Percentiles rank a stretch among this genome's conserved stretches.
phyloP scores from a whole-genome alignment of 768 basidiomycete species.

The Termitomyces sp. region DNA sequence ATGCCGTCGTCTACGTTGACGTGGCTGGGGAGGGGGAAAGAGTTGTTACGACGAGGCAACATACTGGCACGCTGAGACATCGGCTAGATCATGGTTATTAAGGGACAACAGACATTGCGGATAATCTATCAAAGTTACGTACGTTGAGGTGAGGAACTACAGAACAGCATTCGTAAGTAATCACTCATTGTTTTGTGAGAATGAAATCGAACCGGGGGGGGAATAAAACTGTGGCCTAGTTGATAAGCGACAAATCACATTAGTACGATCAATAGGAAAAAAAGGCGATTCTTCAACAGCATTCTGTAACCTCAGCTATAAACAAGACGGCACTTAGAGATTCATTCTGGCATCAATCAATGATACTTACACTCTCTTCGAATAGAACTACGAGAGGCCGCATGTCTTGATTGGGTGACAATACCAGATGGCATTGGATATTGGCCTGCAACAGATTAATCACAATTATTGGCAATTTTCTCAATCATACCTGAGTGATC shows the following conservation, averaged over 20 bases:
- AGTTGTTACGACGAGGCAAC: constrained; percentile 27
- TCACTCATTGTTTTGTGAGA: constrained; percentile 2
- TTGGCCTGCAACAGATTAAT: constrained; percentile 30
- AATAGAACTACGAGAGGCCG: constrained; percentile 39
- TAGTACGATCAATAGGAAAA: constrained; percentile 31
- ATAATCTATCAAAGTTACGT: constrained; percentile 23
- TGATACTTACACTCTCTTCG: constrained; percentile 34
- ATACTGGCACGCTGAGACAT: constrained; percentile 8
- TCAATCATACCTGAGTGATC: constrained; percentile 35
- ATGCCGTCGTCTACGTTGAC: constrained; percentile 8
- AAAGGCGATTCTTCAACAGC: constrained; percentile 33
- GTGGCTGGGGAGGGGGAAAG: constrained; percentile 22
- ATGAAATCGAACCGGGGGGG: constrained; percentile 21
- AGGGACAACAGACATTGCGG: constrained; percentile 9
- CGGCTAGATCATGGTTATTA: constrained; percentile 11
- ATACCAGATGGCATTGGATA: constrained; percentile 55
- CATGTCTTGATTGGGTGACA: constrained; percentile 41
- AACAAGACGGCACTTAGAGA: constrained; percentile 7
- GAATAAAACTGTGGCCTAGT: constrained; percentile 22
- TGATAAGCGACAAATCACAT: constrained; percentile 38
- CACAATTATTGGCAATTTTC: constrained; percentile 2
- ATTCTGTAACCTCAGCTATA: constrained; percentile 34
- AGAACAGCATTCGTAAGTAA: constrained; percentile 3
- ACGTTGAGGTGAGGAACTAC: constrained; percentile 18
- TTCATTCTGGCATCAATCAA: not conserved